These are phyloP conservation scores for Lagenidium giganteum DNA, from an alignment of 352 stramenopile genomes.

Conservation along the genomic window DNA sequence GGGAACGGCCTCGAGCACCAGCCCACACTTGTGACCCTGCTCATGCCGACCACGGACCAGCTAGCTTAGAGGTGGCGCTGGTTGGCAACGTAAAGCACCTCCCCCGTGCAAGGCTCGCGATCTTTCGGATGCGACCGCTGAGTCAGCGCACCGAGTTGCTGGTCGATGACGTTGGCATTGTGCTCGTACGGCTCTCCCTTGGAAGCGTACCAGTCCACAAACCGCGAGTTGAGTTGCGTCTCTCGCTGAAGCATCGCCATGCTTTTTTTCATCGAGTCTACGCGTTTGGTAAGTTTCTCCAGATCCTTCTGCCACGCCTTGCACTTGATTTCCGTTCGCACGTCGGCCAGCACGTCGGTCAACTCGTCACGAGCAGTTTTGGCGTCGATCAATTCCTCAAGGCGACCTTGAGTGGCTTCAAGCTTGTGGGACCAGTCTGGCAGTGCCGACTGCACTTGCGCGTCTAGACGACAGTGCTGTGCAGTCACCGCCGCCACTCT, in stretches of 20 bases:
- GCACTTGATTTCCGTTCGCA: constrained; percentile 17
- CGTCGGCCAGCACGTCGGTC: neutral
- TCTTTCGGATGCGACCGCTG: constrained; percentile 23
- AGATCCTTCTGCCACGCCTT: constrained; percentile 24
- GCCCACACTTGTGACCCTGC: no score
- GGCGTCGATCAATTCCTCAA: no score
- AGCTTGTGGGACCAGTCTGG: no score
- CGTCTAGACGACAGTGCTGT: no score
- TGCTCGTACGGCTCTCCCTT: constrained; percentile 70
- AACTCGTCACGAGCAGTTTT: neutral
- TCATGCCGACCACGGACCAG: no score
- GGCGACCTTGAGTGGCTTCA: no score
- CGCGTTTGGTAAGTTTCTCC: neutral
- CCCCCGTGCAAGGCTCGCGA: constrained; percentile 39
- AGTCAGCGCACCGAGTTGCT: constrained; percentile 45
- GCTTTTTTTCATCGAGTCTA: constrained; percentile 11
- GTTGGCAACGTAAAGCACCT: constrained; percentile 26
- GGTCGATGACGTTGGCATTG: constrained; percentile 62
- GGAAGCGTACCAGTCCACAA: constrained; percentile 68
- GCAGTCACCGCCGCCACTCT: no score
- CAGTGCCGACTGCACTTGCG: no score
- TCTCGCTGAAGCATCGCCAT: constrained; percentile 37
- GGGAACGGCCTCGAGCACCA: no score
- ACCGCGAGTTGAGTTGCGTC: constrained; percentile 45
- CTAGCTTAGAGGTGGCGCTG: constrained; percentile 8